Base-by-base conservation (phyloP, 306 rosid species). In the Potentilla sterilis region DNA sequence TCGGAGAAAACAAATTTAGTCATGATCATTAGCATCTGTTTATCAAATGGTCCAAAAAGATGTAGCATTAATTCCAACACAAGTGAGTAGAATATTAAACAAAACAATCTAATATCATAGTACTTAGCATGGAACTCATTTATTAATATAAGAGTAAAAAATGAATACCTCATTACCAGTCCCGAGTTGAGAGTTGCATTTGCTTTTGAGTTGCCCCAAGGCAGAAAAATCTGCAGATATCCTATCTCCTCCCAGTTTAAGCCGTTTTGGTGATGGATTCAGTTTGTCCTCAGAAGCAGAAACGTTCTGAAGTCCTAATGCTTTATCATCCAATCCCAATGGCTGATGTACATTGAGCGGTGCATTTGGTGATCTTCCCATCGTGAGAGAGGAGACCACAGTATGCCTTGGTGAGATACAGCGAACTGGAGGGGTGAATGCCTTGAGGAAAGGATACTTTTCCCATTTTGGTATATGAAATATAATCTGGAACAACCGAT, bases 401-500 rank as follows among this genome's bases (percentile, higher is more conserved):
- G 90, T 91, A 43, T 90, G 90, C 66, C 88, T 89, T 81, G 94
- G 81, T 21, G 98, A 94, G 75, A 92, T 90, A 70, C 97, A 92
- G 43, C 93, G 96, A 83, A 94, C 87, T 72, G 96, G 95, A 84
- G 77, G 89, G 32, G 93, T 85, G 73, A 70, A 65, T 76, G 89
- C 77, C 86, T 88, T 89, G 47, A 90, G 78, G 76, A 88, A 94
- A 75, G 97, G 95, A 85, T 85, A 90, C 58, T 43, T 77, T 82
- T 85, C 91, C 81, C 83, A 66, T 18, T 78, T 80, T 12, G 87
- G 92, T 38, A 90, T 73, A 74, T 80, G 75, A 87, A 94, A 94
- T 77, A 82, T 83, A 75, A 94, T 84, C 81, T 82, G 81, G 84
- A 94, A 94, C 81, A 94, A 84, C 85, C 92, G 85, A 84, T 85